These are phyloP conservation scores for Puccinia triticina DNA, from an alignment of 1,284 basidiomycete species.

Conservation along the genomic window DNA sequence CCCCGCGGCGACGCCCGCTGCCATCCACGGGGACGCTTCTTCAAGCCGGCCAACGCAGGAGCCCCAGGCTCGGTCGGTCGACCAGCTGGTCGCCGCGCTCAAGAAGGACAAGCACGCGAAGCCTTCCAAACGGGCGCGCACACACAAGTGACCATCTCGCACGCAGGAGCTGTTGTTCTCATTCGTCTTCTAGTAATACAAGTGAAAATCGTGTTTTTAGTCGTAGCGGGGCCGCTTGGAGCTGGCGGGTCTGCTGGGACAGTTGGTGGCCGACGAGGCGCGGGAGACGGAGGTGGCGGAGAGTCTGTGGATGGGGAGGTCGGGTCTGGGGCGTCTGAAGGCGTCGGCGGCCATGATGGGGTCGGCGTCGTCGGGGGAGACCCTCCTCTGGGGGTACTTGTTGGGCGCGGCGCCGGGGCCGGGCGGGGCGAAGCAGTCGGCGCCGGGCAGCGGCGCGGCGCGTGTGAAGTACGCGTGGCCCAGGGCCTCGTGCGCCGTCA, in stretches of 20 bases:
- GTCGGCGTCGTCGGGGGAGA: slow-evolving; percentile 37
- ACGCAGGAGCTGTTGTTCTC: not conserved
- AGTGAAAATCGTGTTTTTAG: no score
- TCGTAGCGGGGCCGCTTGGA: slow-evolving; percentile 42
- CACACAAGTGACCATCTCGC: no score
- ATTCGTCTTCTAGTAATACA: not conserved
- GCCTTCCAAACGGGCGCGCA: not conserved
- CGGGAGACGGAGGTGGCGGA: not conserved
- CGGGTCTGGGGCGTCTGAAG: not conserved
- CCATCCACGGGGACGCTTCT: no score
- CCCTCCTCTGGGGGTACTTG: slow-evolving; percentile 36
- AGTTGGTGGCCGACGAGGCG: not conserved
- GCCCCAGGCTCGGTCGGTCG: not conserved
- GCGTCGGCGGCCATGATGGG: not conserved
- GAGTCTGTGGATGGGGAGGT: not conserved
- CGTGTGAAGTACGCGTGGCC: slow-evolving; percentile 82
- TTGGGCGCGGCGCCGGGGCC: not conserved
- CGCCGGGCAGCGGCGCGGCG: not conserved
- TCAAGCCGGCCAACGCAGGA: no score
- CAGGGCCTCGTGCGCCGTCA: slow-evolving; percentile 91
- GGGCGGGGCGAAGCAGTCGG: slow-evolving; percentile 1
- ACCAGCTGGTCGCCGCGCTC: not conserved
- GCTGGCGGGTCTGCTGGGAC: not conserved
- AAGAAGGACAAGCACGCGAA: not conserved
- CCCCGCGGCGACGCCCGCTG: not conserved